Evolutionary conservation across 352 stramenopile species (phyloP), one percentile per base, ranked within the genome.

Genomic region (Globisporangium camurandrum): DNA sequence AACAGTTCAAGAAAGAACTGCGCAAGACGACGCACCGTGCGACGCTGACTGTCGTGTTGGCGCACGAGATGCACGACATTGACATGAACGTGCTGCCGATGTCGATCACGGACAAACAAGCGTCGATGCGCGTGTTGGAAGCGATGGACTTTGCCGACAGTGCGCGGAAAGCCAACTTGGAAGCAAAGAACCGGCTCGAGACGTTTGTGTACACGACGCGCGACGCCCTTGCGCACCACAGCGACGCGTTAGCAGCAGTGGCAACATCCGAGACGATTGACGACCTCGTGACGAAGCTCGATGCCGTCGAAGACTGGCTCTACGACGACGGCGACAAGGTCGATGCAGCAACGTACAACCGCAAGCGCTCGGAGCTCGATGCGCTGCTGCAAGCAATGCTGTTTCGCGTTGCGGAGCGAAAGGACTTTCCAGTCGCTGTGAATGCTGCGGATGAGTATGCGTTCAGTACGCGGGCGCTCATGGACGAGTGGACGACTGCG

Each of bases 161-260:
- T 53, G 54, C 71, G 45, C 78, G 84, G 51, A 67, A 66, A 24
- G 72, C 70, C 20, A 84, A 90, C 38, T 45, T 88, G 10, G 83
- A 89, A 46, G 81, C 87, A 28, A 96, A 96, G 60, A 97, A 97
- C 68, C 85, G 75, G 26, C 76, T 97, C 17, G 93, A 98, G 74
- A 80, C 72, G 30, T 96, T 96, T 57, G 93, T 98, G 43, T 98
- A 97, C 63, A 80, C 75, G 43, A 82, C 96, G 30, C 89, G 93
- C 46, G 95, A 97, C 48, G 85, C 88, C 31, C 60, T 98, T 11
- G 64, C 60, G 17, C 59, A 63, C 2, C 64, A 87, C 48, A 86
- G 97, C 40, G 73, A 87, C 16, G 69, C 84, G 47, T 66, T 87
- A 16, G 82, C 94, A 45, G 43, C 78, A 16, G 68, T 97, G 53